phyloP scores from a whole-genome alignment of 2,329 filamentous ascomycete species.

The Aspergillus sp. region DNA sequence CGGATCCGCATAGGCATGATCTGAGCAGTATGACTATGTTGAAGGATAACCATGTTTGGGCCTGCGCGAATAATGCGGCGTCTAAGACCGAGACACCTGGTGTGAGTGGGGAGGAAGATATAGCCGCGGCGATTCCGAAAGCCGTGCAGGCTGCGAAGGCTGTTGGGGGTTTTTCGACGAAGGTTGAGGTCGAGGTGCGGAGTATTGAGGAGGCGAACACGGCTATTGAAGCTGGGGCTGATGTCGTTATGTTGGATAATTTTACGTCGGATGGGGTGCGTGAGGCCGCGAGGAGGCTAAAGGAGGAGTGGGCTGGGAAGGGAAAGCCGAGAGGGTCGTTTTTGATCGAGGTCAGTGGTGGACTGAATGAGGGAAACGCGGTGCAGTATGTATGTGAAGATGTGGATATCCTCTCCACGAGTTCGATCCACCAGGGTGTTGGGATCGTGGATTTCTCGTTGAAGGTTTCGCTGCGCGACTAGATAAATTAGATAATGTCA shows the following conservation, averaged over 20 bases:
- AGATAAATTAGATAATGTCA: background rate
- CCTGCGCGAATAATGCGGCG: slow-evolving; percentile 57
- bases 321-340: slow-evolving; percentile 59
- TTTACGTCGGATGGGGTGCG: slow-evolving; percentile 79
- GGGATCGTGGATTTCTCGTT: slow-evolving; percentile 93
- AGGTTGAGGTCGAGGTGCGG: slow-evolving; percentile 95
- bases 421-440: slow-evolving; percentile 94
- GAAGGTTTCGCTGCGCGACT: slow-evolving; percentile 63
- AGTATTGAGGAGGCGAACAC: slow-evolving; percentile 85
- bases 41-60: slow-evolving; percentile 98
- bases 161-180: slow-evolving; percentile 84
- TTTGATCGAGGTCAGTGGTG: slow-evolving; percentile 88
- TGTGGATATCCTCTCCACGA: slow-evolving; percentile 94
- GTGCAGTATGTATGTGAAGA: slow-evolving; percentile 70
- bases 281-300: slow-evolving; percentile 70
- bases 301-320: slow-evolving; percentile 73
- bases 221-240: slow-evolving; percentile 85
- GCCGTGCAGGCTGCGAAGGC: slow-evolving; percentile 82
- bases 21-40: slow-evolving; percentile 96
- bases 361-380: slow-evolving; percentile 82
- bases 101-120: slow-evolving; percentile 20
- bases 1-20: slow-evolving; percentile 88
- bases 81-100: slow-evolving; percentile 16
- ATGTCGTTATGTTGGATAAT: slow-evolving; percentile 97
- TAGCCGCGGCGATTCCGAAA: slow-evolving; percentile 69